Percentiles rank a stretch among this genome's conserved stretches.
Evolutionary conservation across 140 eudicot genomes (phyloP).

Genomic region (Oenanthe javanica): DNA sequence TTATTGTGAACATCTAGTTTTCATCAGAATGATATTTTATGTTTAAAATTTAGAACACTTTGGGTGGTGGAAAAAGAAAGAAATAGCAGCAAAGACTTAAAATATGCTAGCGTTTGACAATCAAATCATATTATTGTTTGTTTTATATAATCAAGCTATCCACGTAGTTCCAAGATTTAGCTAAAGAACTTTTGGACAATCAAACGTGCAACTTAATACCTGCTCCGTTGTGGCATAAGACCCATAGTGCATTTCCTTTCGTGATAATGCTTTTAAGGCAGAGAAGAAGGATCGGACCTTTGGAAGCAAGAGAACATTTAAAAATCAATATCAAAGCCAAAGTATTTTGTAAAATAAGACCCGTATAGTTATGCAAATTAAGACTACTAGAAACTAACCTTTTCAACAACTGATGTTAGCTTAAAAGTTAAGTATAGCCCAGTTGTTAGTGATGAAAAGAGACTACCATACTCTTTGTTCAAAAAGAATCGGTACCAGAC

Average conservation of each 20-base stretch:
- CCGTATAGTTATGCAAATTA: not conserved
- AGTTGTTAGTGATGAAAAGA: slow-evolving; percentile 77
- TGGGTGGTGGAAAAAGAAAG: not conserved
- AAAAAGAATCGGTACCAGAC: slow-evolving; percentile 95
- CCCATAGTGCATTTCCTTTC: slow-evolving; percentile 78
- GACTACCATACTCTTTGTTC: slow-evolving; percentile 92
- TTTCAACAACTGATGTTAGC: slow-evolving; percentile 86
- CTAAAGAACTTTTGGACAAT: slow-evolving; percentile 7
- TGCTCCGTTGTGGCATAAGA: slow-evolving; percentile 79
- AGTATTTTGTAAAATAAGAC: not conserved
- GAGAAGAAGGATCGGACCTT: slow-evolving; percentile 69
- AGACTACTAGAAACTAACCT: slow-evolving; percentile 38
- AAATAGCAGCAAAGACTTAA: not conserved
- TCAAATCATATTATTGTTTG: not conserved
- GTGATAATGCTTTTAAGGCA: slow-evolving; percentile 74
- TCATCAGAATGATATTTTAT: not conserved
- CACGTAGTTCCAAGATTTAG: not conserved
- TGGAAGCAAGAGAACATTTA: not conserved
- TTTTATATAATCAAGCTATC: not conserved
- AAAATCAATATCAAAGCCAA: not conserved
- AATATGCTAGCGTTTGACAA: not conserved
- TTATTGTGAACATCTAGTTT: not conserved
- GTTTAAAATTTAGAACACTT: not conserved
- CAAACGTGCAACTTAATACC: slow-evolving; percentile 33
- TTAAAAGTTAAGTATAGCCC: slow-evolving; percentile 88